phyloP scores from a whole-genome alignment of 257 asterid species.

The Mitragyna speciosa region DNA sequence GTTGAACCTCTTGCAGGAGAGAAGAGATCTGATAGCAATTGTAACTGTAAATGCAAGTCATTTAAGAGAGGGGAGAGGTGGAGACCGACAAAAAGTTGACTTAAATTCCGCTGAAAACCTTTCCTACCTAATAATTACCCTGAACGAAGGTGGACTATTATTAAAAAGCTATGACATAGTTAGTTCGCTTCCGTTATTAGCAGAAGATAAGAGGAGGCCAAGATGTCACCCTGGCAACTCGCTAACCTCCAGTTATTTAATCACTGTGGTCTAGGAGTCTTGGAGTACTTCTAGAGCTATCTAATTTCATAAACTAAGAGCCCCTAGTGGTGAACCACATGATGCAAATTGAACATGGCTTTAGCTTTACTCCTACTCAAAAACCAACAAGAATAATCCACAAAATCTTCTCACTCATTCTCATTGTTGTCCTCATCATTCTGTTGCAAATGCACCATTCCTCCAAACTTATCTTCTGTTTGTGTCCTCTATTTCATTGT shows the following conservation, averaged over 20 bases:
- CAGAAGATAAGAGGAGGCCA: too few relatives aligned
- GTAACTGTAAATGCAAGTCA: conserved; percentile 17
- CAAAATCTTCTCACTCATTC: conserved; percentile 21
- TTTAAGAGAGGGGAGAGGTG: neutral
- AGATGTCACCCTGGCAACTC: conserved; percentile 13
- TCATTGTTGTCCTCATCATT: conserved; percentile 30
- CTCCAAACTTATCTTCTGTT: conserved; percentile 1
- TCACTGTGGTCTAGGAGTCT: neutral
- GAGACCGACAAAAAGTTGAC: conserved; percentile 4
- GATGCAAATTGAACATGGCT: conserved; percentile 28
- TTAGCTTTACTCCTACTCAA: conserved; percentile 80
- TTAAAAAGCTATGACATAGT: neutral
- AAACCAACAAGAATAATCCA: conserved; percentile 31
- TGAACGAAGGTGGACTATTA: neutral
- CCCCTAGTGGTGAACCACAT: neutral
- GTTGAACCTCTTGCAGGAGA: conserved; percentile 18
- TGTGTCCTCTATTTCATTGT: conserved; percentile 5
- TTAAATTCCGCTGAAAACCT: conserved; percentile 10
- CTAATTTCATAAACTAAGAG: conserved; percentile 14
- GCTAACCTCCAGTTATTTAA: conserved; percentile 15
- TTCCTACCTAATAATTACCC: conserved; percentile 10
- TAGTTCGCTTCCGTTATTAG: neutral
- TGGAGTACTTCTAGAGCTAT: neutral
- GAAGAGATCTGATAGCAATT: conserved; percentile 3
- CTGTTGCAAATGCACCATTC: conserved; percentile 24